Conservation (phyloP, 2,329 filamentous ascomycete species). For the Cytospora piceae region DNA sequence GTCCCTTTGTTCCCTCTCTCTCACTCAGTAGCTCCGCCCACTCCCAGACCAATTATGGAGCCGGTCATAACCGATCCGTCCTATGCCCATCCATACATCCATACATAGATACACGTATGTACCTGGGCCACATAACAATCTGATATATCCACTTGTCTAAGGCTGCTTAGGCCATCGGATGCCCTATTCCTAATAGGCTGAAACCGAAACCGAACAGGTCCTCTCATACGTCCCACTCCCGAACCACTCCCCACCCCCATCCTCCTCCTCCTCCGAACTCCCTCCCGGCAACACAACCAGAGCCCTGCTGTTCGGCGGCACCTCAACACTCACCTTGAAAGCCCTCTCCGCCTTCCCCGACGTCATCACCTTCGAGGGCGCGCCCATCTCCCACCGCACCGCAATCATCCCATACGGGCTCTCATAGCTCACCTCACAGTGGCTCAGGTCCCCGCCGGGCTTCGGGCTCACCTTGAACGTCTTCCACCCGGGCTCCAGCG, state of each 20-base stretch:
- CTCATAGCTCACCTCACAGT: conserved; percentile 26
- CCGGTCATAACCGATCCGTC: not conserved
- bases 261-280: conserved; percentile 4
- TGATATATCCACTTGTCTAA: not conserved
- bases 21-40: conserved; percentile 2
- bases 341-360: not conserved
- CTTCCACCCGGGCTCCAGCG: conserved; percentile 39
- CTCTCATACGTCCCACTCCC: conserved; percentile 23
- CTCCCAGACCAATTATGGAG: not conserved
- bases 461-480: conserved; percentile 36
- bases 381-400: conserved; percentile 24
- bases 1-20: not conserved
- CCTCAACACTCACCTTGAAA: conserved; percentile 22
- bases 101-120: no score
- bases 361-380: not conserved
- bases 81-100: not conserved
- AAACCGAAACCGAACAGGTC: not conserved
- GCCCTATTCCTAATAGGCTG: not conserved
- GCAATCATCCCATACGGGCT: conserved; percentile 26
- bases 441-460: conserved; percentile 36
- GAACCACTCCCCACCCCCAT: conserved; percentile 24
- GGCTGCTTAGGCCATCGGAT: not conserved
- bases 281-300: conserved; percentile 25
- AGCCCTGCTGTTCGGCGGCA: conserved; percentile 26
- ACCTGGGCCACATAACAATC: not conserved